Evolutionary conservation across 83 land plant genomes (phyloP), one percentile per base, ranked within the genome.

Genomic region (Picea abies): DNA sequence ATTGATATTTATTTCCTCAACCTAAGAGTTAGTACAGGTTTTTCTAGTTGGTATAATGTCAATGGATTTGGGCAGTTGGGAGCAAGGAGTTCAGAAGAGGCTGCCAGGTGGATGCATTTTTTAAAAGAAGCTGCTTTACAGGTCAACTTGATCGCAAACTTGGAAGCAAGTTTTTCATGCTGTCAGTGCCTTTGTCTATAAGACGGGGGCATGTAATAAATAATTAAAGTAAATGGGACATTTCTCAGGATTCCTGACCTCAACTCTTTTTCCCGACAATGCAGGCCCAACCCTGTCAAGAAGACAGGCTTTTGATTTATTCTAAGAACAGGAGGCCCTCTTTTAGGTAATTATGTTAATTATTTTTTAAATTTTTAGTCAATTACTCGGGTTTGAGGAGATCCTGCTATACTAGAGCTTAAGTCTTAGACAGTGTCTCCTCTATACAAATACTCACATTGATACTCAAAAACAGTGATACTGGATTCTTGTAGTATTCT

Each of bases 11-110:
- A 6, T 41, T 41, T 41, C 44, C 44, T 41, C 44, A 5, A 41
- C 23, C 49, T 71, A 71, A 39, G 37, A 37, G 2, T n/a, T 41
- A 44, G 25, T 70, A 29, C n/a, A 37, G 7, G 14, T 3, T 20
- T 72, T 39, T 72, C 56, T 37, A 39, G 35, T 12, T 66, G 77
- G 26, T 66, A 63, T 26, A 78, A 69, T 20, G n/a, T 52, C 58
- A 63, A 75, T 26, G n/a, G 60, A 79, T 62, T 25, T 76, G 52
- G 7, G 22, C 83, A 96, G 98, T 86, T 96, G 82, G 99, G 95
- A 39, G 98, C 97, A 29, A 86, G 86, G 77, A 96, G 96, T 78
- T 78, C 99, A 61, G 98, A 96, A 87, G 99, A 96, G 80, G 93
- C 99, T 63, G 98, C 96, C 61, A 91, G 84, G 82, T 96, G 99